These are phyloP conservation scores for Flagelloscypha sp. DNA, from an alignment of 768 basidiomycete genomes.

Conservation along the genomic window DNA sequence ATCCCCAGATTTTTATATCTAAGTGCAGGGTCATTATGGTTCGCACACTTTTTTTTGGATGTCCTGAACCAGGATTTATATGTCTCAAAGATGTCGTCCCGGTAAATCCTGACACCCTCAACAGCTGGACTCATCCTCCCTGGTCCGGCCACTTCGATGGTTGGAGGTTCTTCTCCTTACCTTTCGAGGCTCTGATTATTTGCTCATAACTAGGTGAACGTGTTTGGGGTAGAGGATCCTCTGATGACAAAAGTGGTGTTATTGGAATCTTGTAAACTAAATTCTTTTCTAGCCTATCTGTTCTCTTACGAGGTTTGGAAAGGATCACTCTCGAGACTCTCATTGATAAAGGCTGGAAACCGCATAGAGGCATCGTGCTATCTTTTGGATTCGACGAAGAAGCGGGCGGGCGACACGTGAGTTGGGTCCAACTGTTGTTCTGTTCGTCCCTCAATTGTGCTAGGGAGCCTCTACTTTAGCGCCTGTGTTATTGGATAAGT, in stretches of 20 bases:
- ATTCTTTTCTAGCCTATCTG: constrained; percentile 1
- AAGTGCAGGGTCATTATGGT: constrained; percentile 52
- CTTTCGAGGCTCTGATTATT: background rate
- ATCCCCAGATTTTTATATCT: no score
- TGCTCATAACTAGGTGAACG: constrained; percentile 29
- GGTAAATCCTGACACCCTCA: constrained; percentile 45
- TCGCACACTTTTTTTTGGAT: constrained; percentile 12
- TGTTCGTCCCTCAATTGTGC: background rate
- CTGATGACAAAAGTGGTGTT: constrained; percentile 71
- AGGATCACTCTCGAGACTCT: constrained; percentile 57
- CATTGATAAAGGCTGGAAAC: constrained; percentile 52
- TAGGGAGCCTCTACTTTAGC: constrained; percentile 51
- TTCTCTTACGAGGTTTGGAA: background rate
- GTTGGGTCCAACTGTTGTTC: constrained; percentile 1
- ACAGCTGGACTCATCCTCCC: constrained; percentile 53
- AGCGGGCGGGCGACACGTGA: constrained; percentile 40
- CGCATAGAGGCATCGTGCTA: constrained; percentile 53
- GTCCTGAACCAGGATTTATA: constrained; percentile 1
- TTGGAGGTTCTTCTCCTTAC: constrained; percentile 7
- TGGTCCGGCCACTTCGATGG: constrained; percentile 59
- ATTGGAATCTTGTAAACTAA: constrained; percentile 50
- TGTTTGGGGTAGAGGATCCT: constrained; percentile 71
- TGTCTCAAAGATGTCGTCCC: constrained; percentile 55
- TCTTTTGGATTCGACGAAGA: constrained; percentile 78
- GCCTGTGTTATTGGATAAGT: constrained; percentile 42